Conservation (phyloP, 148 eudicot species). For the Agrostemma githago region DNA sequence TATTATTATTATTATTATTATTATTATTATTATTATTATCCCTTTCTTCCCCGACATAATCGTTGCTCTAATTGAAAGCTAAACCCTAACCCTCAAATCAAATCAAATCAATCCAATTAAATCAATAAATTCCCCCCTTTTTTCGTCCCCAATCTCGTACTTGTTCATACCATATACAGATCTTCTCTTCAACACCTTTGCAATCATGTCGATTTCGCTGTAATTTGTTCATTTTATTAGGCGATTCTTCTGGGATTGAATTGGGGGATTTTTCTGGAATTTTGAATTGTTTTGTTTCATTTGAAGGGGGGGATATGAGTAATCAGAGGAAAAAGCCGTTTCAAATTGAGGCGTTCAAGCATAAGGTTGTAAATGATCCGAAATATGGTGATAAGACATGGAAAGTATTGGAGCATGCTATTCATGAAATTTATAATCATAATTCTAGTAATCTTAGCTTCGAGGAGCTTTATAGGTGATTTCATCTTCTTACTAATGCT, state of each 20-base stretch:
- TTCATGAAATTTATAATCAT: slow-evolving; percentile 70
- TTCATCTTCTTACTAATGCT: background rate
- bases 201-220: slow-evolving; percentile 1
- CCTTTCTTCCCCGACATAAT: background rate
- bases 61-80: slow-evolving; percentile 5
- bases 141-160: slow-evolving; percentile 2
- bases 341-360: slow-evolving; percentile 75
- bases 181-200: slow-evolving; percentile 6
- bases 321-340: slow-evolving; percentile 65
- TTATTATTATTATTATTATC: too few relatives aligned
- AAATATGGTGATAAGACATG: slow-evolving; percentile 78
- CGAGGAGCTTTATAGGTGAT: slow-evolving; percentile 77
- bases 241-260: background rate
- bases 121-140: background rate
- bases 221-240: background rate
- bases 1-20: too few relatives aligned
- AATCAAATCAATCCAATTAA: background rate
- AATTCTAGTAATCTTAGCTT: slow-evolving; percentile 74
- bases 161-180: background rate
- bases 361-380: slow-evolving; percentile 73
- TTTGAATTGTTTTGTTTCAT: background rate
- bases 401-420: slow-evolving; percentile 73
- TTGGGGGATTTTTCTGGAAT: slow-evolving; percentile 9
- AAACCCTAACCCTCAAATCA: slow-evolving; percentile 23
- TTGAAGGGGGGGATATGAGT: slow-evolving; percentile 39